Base-by-base conservation (phyloP, 2,329 filamentous ascomycete species). In the Eutypa lata region DNA sequence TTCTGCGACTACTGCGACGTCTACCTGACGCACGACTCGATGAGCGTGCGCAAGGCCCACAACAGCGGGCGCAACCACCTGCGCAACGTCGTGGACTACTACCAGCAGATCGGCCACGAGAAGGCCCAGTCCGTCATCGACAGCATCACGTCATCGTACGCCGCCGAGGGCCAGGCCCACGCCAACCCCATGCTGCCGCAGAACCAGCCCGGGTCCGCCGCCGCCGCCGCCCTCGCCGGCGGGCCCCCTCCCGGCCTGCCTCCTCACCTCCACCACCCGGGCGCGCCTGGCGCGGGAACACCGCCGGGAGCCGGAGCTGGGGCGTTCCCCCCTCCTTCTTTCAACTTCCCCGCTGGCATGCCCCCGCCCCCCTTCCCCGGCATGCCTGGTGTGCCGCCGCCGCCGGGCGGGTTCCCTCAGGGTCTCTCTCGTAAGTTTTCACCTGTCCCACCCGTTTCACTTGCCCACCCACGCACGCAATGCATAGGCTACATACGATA, bases 1-100 rank as follows among this genome's bases (percentile, higher is more conserved):
- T 90, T 90, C 73, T 90, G 92, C 81, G 94, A 99, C 74, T 99
- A 99, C 76, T 99, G 94, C 83, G 94, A 99, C 88, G 94, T 99
- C 73, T 99, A 99, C 82, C 89, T 99, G 65, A 99, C 94, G 62
- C 94, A 99, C 82, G 94, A 99, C 81, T 96, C 91, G 45, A 97
- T 97, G 93, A 96, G 91, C 76, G 94, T 99, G 75, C 92, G 94
- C 66, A 97, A 97, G 78, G 94, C 94, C 48, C 94, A 99, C 76
- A 99, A 99, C 79, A 89, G 86, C 70, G 94, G 94, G 57, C 86
- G 93, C 65, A 99, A 99, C 77, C 94, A 99, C 70, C 77, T 99
- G 58, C 90, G 94, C 68, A 99, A 99, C 73, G 94, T 99, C 28
- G 88, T 97, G 65, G 92, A 97, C 70, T 99, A 99, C 77, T 99